Conservation (phyloP, 306 rosid genomes). For the Hippophae rhamnoides region DNA sequence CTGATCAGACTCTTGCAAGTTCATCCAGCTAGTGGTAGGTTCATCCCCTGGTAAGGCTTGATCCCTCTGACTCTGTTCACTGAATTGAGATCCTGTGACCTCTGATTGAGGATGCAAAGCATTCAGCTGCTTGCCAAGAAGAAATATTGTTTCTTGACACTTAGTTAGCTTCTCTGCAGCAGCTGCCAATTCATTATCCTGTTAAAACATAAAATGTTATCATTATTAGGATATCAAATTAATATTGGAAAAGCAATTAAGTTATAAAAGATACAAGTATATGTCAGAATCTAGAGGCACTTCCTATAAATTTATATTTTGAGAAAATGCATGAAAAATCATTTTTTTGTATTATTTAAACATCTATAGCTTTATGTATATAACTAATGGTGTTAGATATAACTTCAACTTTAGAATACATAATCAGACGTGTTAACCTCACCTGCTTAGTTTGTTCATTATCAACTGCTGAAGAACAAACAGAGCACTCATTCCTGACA, state of each 20-base stretch:
- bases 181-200: constrained; percentile 76
- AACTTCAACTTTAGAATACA: no score
- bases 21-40: constrained; percentile 38
- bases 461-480: constrained; percentile 26
- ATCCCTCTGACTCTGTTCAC: constrained; percentile 42
- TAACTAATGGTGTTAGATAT: no score
- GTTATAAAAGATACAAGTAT: background rate
- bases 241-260: background rate
- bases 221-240: no score
- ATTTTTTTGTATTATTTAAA: no score
- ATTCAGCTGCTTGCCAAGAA: constrained; percentile 87
- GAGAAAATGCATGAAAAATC: background rate
- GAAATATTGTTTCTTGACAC: constrained; percentile 96
- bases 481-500: constrained; percentile 48
- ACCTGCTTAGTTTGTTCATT: constrained; percentile 62
- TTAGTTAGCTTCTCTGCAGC: constrained; percentile 94
- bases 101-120: constrained; percentile 70
- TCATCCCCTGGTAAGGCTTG: constrained; percentile 42
- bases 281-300: background rate
- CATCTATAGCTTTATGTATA: no score
- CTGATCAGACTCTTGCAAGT: constrained; percentile 38
- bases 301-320: no score
- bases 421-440: constrained; percentile 6
- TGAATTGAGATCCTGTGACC: constrained; percentile 35
- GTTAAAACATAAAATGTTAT: constrained; percentile 18